Evolutionary conservation across 164 flowering plant genomes (phyloP), one percentile per base, ranked within the genome.

Genomic region (Protea cynaroides): DNA sequence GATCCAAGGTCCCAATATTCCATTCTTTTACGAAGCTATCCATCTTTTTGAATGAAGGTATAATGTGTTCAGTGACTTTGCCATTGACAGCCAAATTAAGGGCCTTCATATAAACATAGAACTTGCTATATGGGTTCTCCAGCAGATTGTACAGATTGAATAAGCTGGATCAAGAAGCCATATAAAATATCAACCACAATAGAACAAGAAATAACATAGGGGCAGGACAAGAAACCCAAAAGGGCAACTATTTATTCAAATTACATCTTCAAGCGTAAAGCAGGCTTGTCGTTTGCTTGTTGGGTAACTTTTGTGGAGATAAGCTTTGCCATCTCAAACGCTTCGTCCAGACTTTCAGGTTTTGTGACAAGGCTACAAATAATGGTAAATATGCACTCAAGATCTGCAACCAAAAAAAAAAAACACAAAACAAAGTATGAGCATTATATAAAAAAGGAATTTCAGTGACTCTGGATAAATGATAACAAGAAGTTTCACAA

Each of bases 201-300:
- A 1, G 22, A 12, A 29, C 34, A 29, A 29, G 34, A 29, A 60
- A 58, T n/a, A 23, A 62, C 6, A 38, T 38, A 18, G 17, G 14
- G 51, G 3, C 15, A 62, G 46, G 34, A 29, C 34, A 29, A 29
- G 51, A 37, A 56, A 29, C 29, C 19, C 50, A 52, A 52, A 63
- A 21, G n/a, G 40, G 61, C 0, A 69, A 25, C 25, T 24, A 23
- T 23, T 18, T 62, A 53, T 14, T 1, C 1, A 65, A 4, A 59
- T 75, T 84, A 94, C 99, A 94, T 91, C 81, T 88, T 94, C 73
- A 94, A 64, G 40, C 99, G 96, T 73, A 88, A 69, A 19, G 86
- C 84, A 72, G 97, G 96, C 76, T 86, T 91, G 62, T 91, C 96
- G 74, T 66, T 83, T 53, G 94, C 87, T 53, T 83, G 92, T 69